Conservation (phyloP, 305 asterid genomes). For the Solanum hybrid region DNA sequence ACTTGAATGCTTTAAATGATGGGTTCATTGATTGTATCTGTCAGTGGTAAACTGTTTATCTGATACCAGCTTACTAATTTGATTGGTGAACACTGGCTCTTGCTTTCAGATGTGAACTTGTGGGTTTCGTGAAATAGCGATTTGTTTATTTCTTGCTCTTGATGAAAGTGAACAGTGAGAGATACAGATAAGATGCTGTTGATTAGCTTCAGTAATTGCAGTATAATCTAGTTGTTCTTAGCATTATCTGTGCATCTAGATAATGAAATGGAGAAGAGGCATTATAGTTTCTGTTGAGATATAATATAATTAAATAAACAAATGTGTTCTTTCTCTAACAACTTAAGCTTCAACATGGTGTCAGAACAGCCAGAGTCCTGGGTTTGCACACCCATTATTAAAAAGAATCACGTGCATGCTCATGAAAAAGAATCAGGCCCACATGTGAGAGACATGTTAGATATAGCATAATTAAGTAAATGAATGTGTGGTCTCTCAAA, state of each 20-base stretch:
- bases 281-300: background rate
- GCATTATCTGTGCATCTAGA: background rate
- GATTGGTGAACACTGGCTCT: background rate
- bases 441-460: background rate
- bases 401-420: background rate
- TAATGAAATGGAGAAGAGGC: background rate
- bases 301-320: background rate
- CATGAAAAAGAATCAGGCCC: background rate
- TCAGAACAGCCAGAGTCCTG: background rate
- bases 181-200: background rate
- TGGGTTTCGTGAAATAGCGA: background rate
- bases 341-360: background rate
- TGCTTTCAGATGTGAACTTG: background rate
- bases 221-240: background rate
- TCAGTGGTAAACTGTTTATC: background rate
- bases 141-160: background rate
- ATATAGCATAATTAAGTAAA: background rate
- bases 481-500: background rate
- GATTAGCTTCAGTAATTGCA: background rate
- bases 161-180: background rate
- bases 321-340: background rate
- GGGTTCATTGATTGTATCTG: background rate
- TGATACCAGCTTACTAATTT: background rate
- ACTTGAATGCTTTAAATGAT: background rate
- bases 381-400: background rate